Evolutionary conservation across 805 yeast species (phyloP).

Genomic region (Kodamaea lidongshanica): DNA sequence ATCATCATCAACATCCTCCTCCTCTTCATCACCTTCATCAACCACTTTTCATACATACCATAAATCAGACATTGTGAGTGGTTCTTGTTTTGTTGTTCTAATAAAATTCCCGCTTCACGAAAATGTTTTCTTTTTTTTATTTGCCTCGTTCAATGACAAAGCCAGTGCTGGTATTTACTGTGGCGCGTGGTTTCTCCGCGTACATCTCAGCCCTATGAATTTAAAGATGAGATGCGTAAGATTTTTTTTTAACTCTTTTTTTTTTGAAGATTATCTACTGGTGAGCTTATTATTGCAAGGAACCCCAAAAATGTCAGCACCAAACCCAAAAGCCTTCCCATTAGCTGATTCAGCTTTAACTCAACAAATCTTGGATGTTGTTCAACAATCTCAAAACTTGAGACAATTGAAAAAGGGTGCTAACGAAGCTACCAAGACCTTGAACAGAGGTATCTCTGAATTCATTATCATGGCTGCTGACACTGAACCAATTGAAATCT

Average conservation of each 20-base stretch:
- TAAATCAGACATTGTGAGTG: conserved; percentile 58
- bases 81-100: conserved; percentile 6
- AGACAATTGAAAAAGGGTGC: conserved; percentile 99
- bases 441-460: conserved; percentile 99
- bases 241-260: conserved; percentile 2
- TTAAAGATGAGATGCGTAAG: conserved; percentile 6
- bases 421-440: conserved; percentile 97
- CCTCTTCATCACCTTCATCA: neutral
- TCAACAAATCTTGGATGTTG: conserved; percentile 95
- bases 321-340: conserved; percentile 99
- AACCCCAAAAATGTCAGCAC: conserved; percentile 59
- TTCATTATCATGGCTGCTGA: conserved; percentile 99
- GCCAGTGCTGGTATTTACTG: conserved; percentile 3
- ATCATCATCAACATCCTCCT: neutral
- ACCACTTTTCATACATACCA: conserved; percentile 47
- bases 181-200: neutral
- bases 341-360: conserved; percentile 92
- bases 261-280: too few species aligned
- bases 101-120: conserved; percentile 2
- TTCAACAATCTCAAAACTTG: conserved; percentile 95
- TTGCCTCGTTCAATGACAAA: conserved; percentile 5
- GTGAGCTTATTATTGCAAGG: conserved; percentile 30
- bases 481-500: conserved; percentile 97
- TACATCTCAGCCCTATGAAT: conserved; percentile 2
- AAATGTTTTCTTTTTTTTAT: too few species aligned